Conservation (phyloP, 1,284 basidiomycete genomes). For the Boletellus deceptivus region DNA sequence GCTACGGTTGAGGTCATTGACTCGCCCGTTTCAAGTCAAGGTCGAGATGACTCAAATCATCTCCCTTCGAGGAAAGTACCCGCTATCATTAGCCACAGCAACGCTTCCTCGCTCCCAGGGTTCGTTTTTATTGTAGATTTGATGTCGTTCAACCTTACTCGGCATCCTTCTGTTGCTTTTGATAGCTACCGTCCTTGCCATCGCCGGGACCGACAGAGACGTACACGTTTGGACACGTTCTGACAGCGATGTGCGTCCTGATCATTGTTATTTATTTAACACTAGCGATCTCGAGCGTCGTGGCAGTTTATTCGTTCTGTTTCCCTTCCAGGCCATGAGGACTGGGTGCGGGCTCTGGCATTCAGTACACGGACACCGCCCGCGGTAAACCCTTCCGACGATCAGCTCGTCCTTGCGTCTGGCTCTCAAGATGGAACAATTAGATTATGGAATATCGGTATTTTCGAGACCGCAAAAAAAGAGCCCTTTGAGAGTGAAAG, state of each 20-base stretch:
- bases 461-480: conserved; percentile 26
- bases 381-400: conserved; percentile 19
- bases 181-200: conserved; percentile 69
- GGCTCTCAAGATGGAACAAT: conserved; percentile 93
- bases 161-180: background rate
- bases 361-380: conserved; percentile 46
- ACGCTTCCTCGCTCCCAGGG: conserved; percentile 67
- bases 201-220: conserved; percentile 73
- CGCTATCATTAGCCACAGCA: conserved; percentile 66
- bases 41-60: conserved; percentile 60
- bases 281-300: background rate
- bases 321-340: conserved; percentile 84
- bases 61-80: conserved; percentile 66
- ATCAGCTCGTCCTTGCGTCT: conserved; percentile 70
- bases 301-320: conserved; percentile 57
- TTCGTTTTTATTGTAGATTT: conserved; percentile 45
- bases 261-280: background rate
- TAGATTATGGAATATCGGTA: conserved; percentile 81
- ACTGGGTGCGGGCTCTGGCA: conserved; percentile 84
- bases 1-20: conserved; percentile 6
- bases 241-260: conserved; percentile 37
- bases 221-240: conserved; percentile 76
- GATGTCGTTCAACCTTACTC: background rate
- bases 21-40: conserved; percentile 33
- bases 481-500: conserved; percentile 11